Percentiles rank a stretch among this genome's conserved stretches.
Conservation (phyloP, 768 basidiomycete species). For the Boletellus emodensis region DNA sequence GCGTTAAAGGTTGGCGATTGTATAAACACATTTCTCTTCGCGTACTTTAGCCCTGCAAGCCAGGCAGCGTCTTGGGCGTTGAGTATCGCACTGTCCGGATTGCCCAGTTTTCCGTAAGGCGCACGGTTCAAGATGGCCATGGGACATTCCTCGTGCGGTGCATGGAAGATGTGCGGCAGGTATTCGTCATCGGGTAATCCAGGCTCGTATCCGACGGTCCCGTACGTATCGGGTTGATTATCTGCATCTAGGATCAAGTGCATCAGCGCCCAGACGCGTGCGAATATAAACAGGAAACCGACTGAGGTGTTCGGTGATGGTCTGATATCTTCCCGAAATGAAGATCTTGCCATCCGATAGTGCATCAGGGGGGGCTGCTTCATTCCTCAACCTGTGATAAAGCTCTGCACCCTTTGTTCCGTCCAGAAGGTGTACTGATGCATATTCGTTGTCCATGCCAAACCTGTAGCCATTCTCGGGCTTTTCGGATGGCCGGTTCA, state of each 20-base stretch:
- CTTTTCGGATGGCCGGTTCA: slow-evolving; percentile 29
- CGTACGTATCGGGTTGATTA: slow-evolving; percentile 33
- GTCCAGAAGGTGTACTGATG: slow-evolving; percentile 27
- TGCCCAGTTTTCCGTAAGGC: slow-evolving; percentile 54
- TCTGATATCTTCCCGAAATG: slow-evolving; percentile 33
- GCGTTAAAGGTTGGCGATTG: slow-evolving; percentile 75
- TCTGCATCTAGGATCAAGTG: slow-evolving; percentile 27
- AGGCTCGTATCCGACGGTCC: slow-evolving; percentile 26
- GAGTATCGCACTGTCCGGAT: slow-evolving; percentile 35
- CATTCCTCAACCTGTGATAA: slow-evolving; percentile 17
- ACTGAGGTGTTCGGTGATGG: slow-evolving; percentile 41
- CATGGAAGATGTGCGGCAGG: slow-evolving; percentile 58
- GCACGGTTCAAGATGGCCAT: slow-evolving; percentile 64
- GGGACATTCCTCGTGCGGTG: slow-evolving; percentile 53
- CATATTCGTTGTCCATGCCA: slow-evolving; percentile 31
- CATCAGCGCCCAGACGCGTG: slow-evolving; percentile 9
- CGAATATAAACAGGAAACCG: slow-evolving; percentile 2
- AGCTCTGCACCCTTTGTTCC: slow-evolving; percentile 24
- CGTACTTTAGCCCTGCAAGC: slow-evolving; percentile 60
- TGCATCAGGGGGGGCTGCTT: slow-evolving; percentile 10
- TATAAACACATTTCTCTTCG: slow-evolving; percentile 61
- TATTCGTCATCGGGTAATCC: slow-evolving; percentile 44
- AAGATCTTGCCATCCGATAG: slow-evolving; percentile 15
- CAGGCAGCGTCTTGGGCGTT: slow-evolving; percentile 67
- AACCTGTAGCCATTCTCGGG: slow-evolving; percentile 37